Percentiles rank a stretch among this genome's conserved stretches.
Conservation (phyloP, 371 early-diverging fungal genomes). For the Lichtheimia hyalospora region DNA sequence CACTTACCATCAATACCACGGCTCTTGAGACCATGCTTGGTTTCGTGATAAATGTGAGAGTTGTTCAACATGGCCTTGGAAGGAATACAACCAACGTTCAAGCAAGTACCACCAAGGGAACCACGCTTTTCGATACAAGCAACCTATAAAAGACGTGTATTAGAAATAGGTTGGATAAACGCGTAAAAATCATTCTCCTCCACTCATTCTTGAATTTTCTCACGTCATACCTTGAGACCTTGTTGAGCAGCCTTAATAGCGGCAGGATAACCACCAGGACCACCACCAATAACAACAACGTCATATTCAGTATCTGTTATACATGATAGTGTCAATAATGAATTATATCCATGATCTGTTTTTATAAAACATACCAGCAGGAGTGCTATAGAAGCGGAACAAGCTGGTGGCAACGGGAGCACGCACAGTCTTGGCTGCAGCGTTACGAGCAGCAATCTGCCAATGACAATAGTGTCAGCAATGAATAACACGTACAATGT, state of each 20-base stretch:
- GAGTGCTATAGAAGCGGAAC: conserved; percentile 61
- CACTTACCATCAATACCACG: conserved; percentile 88
- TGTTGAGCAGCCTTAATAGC: conserved; percentile 98
- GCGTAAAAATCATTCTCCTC: not conserved
- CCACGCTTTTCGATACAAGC: conserved; percentile 98
- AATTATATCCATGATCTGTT: not conserved
- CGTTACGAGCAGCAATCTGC: conserved; percentile 64
- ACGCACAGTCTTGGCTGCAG: conserved; percentile 45
- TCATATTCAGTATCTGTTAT: conserved; percentile 67
- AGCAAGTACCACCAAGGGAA: conserved; percentile 95
- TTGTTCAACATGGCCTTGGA: conserved; percentile 98
- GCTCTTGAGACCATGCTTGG: conserved; percentile 87
- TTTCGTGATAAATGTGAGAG: conserved; percentile 95
- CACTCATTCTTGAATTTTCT: not conserved
- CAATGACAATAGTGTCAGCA: not conserved
- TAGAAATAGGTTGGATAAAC: too few species aligned
- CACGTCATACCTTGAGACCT: conserved; percentile 82
- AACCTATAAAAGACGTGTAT: conserved; percentile 55
- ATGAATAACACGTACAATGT: not conserved
- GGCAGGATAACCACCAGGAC: conserved; percentile 98
- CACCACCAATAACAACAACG: conserved; percentile 91
- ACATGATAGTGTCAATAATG: not conserved
- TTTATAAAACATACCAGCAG: conserved; percentile 47
- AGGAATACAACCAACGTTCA: conserved; percentile 99
- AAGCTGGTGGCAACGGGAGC: conserved; percentile 58